A percentile compares a stretch with the other conserved stretches of the same genome.
Evolutionary conservation across 306 rosid genomes (phyloP).

Genomic region (Lathyrus aphaca): DNA sequence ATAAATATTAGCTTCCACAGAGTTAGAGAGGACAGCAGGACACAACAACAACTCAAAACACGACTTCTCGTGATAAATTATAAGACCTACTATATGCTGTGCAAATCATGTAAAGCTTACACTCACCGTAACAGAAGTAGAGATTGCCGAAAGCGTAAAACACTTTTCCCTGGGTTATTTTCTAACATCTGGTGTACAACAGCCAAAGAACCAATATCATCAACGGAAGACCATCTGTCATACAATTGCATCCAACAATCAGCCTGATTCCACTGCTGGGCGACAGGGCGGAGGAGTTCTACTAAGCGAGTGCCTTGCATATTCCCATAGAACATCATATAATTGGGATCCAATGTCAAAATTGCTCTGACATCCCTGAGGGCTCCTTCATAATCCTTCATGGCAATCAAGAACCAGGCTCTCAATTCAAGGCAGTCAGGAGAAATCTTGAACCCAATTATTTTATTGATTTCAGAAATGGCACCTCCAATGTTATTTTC

Average conservation of each 20-base stretch:
- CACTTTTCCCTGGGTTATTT: constrained; percentile 85
- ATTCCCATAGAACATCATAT: constrained; percentile 73
- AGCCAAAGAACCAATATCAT: constrained; percentile 89
- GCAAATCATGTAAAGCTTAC: neutral
- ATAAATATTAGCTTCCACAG: constrained; percentile 25
- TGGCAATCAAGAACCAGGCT: constrained; percentile 82
- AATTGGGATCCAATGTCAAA: constrained; percentile 79
- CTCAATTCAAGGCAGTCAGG: constrained; percentile 88
- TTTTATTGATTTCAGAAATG: constrained; percentile 70
- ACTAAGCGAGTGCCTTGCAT: constrained; percentile 67
- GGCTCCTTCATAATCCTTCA: constrained; percentile 77
- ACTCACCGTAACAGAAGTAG: constrained; percentile 75
- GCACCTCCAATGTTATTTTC: constrained; percentile 64
- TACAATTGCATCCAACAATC: constrained; percentile 93
- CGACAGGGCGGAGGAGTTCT: constrained; percentile 69
- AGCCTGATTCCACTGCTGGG: constrained; percentile 70
- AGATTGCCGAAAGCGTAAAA: constrained; percentile 82
- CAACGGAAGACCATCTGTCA: constrained; percentile 85
- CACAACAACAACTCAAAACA: constrained; percentile 22
- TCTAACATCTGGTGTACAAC: constrained; percentile 75
- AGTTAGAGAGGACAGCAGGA: constrained; percentile 9
- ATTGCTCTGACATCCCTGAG: constrained; percentile 83
- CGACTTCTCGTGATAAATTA: neutral
- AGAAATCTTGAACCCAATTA: constrained; percentile 75
- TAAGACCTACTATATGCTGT: neutral